These are phyloP conservation scores for Cadophora luteo-olivacea DNA, from an alignment of 2,329 filamentous ascomycete genomes.

Conservation along the genomic window DNA sequence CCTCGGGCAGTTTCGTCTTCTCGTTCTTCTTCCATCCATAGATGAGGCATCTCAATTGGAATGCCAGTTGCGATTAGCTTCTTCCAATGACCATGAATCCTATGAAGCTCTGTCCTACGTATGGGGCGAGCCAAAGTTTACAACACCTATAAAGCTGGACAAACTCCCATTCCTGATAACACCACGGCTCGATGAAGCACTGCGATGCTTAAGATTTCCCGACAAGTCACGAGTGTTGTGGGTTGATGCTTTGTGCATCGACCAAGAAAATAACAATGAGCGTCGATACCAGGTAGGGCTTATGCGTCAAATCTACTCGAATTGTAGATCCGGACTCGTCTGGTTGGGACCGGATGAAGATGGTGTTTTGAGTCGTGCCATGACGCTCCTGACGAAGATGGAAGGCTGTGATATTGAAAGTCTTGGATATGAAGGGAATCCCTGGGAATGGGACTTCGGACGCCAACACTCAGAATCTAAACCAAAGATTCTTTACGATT, in stretches of 20 bases:
- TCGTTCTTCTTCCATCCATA: background rate
- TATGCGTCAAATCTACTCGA: conserved; percentile 10
- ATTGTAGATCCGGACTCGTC: background rate
- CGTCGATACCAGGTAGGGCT: background rate
- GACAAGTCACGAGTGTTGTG: background rate
- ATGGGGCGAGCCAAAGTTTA: background rate
- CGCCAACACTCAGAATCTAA: background rate
- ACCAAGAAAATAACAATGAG: conserved; percentile 14
- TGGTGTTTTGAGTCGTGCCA: background rate
- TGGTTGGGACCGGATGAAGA: background rate
- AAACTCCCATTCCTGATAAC: background rate
- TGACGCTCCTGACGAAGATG: conserved; percentile 2
- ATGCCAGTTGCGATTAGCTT: background rate
- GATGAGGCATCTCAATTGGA: background rate
- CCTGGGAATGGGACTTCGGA: background rate
- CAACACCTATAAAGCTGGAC: background rate
- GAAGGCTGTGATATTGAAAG: background rate
- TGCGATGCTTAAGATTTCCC: background rate
- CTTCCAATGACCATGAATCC: background rate
- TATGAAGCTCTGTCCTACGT: conserved; percentile 13
- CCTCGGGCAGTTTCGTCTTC: background rate
- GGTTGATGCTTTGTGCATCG: conserved; percentile 12
- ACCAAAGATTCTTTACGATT: background rate
- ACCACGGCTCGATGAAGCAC: background rate
- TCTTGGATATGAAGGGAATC: background rate